Evolutionary conservation across 768 basidiomycete species (phyloP).

Genomic region (Pleurotus giganteus): DNA sequence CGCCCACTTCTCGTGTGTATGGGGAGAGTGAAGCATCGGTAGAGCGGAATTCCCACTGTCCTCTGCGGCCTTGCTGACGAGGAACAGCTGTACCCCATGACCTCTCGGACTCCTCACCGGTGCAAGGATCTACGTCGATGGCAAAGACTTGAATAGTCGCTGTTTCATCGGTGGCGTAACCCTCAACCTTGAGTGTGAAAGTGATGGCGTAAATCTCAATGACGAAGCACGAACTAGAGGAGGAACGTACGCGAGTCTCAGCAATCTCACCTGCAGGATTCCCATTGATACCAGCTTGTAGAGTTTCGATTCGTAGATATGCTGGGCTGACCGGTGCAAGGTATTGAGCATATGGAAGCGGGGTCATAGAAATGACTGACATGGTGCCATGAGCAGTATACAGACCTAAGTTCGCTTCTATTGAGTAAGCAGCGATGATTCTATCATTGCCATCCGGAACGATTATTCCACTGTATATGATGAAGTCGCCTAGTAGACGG

Average conservation of each 20-base stretch:
- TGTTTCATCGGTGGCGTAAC: slow-evolving; percentile 14
- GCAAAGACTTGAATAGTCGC: slow-evolving; percentile 16
- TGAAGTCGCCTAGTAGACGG: slow-evolving; percentile 15
- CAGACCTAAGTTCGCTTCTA: slow-evolving; percentile 18
- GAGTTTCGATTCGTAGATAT: slow-evolving; percentile 12
- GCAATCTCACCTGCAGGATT: slow-evolving; percentile 17
- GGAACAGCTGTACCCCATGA: slow-evolving; percentile 13
- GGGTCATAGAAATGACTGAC: slow-evolving; percentile 5
- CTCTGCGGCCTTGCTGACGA: slow-evolving; percentile 11
- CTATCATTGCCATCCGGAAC: slow-evolving; percentile 10
- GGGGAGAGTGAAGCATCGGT: slow-evolving; percentile 12
- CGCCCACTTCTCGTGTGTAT: slow-evolving; percentile 18
- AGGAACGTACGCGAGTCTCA: slow-evolving; percentile 13
- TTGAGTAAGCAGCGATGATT: slow-evolving; percentile 14
- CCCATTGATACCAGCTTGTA: slow-evolving; percentile 16
- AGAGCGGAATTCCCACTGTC: slow-evolving; percentile 14
- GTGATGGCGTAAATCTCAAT: not conserved
- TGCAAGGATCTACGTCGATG: slow-evolving; percentile 21
- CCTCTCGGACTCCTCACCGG: slow-evolving; percentile 16
- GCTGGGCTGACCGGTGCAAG: slow-evolving; percentile 9
- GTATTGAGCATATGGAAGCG: not conserved
- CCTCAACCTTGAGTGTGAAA: slow-evolving; percentile 12
- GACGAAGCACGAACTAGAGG: not conserved
- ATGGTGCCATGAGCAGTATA: slow-evolving; percentile 17
- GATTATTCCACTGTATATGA: slow-evolving; percentile 17